Conservation (phyloP, 768 basidiomycete genomes). For the Amanita molliuscula region DNA sequence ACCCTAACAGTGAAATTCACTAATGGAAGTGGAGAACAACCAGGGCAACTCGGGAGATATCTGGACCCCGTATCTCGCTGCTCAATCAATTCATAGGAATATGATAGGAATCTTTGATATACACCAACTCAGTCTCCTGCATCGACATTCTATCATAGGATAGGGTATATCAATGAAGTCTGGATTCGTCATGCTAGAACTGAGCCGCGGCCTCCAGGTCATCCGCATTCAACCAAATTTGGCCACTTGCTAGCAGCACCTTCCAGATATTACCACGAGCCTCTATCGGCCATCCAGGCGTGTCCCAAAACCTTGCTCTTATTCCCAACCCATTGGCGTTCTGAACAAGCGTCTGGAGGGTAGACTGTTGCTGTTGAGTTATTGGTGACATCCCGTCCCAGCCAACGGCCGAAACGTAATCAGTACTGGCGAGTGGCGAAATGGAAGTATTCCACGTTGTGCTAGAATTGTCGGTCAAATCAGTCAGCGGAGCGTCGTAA, state of each 20-base stretch:
- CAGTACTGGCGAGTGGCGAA: constrained; percentile 40
- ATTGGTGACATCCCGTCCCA: constrained; percentile 38
- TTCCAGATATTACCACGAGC: constrained; percentile 35
- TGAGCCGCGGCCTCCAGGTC: constrained; percentile 32
- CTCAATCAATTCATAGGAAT: too few relatives aligned
- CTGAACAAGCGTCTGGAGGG: constrained; percentile 27
- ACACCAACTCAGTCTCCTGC: too few relatives aligned
- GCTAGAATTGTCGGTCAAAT: constrained; percentile 17
- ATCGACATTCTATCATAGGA: too few relatives aligned
- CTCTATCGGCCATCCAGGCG: constrained; percentile 35
- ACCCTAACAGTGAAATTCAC: too few relatives aligned
- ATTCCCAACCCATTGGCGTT: constrained; percentile 35
- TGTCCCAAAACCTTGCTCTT: constrained; percentile 42
- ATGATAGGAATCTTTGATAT: too few relatives aligned
- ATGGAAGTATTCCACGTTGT: constrained; percentile 31
- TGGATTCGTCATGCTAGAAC: constrained; percentile 15
- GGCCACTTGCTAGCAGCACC: constrained; percentile 29
- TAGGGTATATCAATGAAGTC: background rate
- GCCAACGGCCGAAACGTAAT: constrained; percentile 32
- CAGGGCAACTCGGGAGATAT: too few relatives aligned
- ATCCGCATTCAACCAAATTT: constrained; percentile 44
- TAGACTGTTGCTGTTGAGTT: constrained; percentile 25
- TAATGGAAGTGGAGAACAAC: too few relatives aligned
- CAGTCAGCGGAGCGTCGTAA: constrained; percentile 41
- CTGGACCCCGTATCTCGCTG: too few relatives aligned